These are phyloP conservation scores for Nicotiana knightiana DNA, from an alignment of 257 asterid genomes.

Conservation along the genomic window DNA sequence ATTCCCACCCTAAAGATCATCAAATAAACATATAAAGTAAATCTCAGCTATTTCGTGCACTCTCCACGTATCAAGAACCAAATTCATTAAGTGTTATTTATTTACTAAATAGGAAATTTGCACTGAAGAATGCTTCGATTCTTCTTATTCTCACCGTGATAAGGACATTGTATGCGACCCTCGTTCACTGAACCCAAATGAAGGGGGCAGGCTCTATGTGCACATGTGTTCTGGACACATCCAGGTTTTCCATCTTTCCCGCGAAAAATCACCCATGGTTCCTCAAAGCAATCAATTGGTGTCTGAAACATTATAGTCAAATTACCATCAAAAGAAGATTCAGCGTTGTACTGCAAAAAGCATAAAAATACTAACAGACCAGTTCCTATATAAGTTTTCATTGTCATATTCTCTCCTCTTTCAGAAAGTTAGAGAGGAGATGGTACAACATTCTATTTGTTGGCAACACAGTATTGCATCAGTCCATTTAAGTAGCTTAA, in stretches of 20 bases:
- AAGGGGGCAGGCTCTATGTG: conserved; percentile 97
- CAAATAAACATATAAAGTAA: conserved; percentile 10
- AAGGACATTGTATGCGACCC: conserved; percentile 93
- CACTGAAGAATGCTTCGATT: neutral
- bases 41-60: neutral
- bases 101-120: neutral
- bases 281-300: conserved; percentile 90
- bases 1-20: conserved; percentile 78
- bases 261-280: conserved; percentile 93
- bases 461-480: neutral
- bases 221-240: conserved; percentile 86
- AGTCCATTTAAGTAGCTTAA: neutral
- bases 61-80: neutral
- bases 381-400: neutral
- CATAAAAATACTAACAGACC: neutral
- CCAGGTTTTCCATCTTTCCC: conserved; percentile 93
- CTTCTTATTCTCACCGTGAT: conserved; percentile 59
- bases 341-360: neutral
- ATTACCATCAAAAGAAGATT: neutral
- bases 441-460: neutral
- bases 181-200: conserved; percentile 86
- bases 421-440: neutral
- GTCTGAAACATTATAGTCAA: conserved; percentile 34
- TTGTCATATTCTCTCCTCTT: neutral
- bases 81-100: neutral